A percentile compares a stretch with the other conserved stretches of the same genome.
These are phyloP conservation scores for Phytophthora multivora DNA, from an alignment of 352 stramenopile species.

Conservation along the genomic window DNA sequence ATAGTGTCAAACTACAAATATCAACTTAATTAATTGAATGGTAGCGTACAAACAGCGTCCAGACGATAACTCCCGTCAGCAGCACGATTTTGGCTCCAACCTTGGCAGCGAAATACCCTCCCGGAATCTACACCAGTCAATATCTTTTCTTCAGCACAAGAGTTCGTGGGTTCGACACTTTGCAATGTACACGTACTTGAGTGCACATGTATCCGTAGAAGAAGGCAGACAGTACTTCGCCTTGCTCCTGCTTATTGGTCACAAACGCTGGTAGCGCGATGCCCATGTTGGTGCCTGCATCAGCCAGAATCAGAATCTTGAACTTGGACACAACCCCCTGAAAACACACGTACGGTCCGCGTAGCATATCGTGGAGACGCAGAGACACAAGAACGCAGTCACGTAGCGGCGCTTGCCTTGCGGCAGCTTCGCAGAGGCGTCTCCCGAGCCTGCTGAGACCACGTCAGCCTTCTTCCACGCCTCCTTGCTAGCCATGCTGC, in stretches of 20 bases:
- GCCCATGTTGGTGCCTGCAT: slow-evolving; percentile 84
- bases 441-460: slow-evolving; percentile 2
- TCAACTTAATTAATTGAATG: background rate
- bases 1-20: background rate
- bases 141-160: background rate
- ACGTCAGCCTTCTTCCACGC: slow-evolving; percentile 23
- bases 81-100: slow-evolving; percentile 79
- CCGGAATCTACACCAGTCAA: slow-evolving; percentile 63
- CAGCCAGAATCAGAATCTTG: slow-evolving; percentile 21
- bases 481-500: slow-evolving; percentile 19
- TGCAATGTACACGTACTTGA: slow-evolving; percentile 45
- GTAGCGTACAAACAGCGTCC: slow-evolving; percentile 75
- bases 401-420: slow-evolving; percentile 62
- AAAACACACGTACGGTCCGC: slow-evolving; percentile 61
- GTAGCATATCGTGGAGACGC: slow-evolving; percentile 85
- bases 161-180: background rate
- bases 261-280: slow-evolving; percentile 83
- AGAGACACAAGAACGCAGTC: slow-evolving; percentile 75
- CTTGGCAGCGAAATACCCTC: slow-evolving; percentile 72
- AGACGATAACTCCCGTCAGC: slow-evolving; percentile 76
- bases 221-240: slow-evolving; percentile 83
- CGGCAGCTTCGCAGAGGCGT: slow-evolving; percentile 19
- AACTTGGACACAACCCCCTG: background rate
- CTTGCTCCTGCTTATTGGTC: slow-evolving; percentile 74
- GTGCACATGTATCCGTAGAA: slow-evolving; percentile 91